These are phyloP conservation scores for Cryptosporidium meleagridis DNA, from an alignment of 169 alveolate genomes.

Conservation along the genomic window DNA sequence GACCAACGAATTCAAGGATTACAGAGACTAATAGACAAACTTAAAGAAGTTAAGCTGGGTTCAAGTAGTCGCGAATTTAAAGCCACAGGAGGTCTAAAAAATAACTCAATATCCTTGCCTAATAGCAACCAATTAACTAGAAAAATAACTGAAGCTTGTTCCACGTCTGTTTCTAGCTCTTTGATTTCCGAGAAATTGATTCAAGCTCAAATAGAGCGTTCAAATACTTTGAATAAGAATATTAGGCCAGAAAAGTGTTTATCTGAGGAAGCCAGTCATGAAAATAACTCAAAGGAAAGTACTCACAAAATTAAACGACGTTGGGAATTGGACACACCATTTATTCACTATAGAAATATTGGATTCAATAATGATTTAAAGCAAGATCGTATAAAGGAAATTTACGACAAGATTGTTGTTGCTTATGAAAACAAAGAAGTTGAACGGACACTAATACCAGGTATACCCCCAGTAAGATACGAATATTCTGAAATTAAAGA, in stretches of 20 bases:
- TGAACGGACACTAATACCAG: neutral
- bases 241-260: neutral
- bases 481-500: neutral
- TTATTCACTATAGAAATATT: conserved; percentile 12
- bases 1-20: conserved; percentile 37
- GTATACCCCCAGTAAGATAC: neutral
- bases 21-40: conserved; percentile 1
- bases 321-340: conserved; percentile 72
- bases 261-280: neutral
- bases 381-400: neutral
- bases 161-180: neutral
- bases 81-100: neutral
- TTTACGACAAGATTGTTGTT: neutral
- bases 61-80: neutral
- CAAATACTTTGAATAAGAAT: neutral
- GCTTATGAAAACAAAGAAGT: neutral
- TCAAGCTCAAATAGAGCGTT: neutral
- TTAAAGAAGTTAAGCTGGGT: conserved; percentile 34
- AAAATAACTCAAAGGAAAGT: neutral
- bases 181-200: neutral
- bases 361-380: neutral
- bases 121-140: neutral
- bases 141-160: neutral
- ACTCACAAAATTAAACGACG: neutral
- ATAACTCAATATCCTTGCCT: neutral